Percentiles rank a stretch among this genome's conserved stretches.
Conservation (phyloP, 1,284 basidiomycete species). For the Pseudozyma sp. region DNA sequence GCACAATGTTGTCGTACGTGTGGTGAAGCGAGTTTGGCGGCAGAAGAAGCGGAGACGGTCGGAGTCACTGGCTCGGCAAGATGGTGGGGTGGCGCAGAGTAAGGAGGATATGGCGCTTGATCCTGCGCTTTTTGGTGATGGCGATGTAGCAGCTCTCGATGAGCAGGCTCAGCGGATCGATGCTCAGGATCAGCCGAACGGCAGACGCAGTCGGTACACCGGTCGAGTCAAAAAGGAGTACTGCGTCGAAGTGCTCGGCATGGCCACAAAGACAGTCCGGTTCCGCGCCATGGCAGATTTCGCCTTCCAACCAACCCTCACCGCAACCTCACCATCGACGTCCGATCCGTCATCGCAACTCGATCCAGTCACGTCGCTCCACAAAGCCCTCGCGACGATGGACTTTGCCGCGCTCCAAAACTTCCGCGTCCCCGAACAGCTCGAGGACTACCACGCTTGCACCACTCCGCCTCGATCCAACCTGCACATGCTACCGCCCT, state of each 20-base stretch:
- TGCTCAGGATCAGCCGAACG: neutral
- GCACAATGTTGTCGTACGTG: constrained; percentile 47
- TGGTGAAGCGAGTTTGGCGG: constrained; percentile 53
- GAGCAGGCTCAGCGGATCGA: neutral
- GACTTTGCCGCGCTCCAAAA: constrained; percentile 49
- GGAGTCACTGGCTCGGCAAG: neutral
- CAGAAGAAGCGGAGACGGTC: constrained; percentile 41
- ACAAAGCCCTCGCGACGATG: constrained; percentile 53
- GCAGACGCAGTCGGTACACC: constrained; percentile 18
- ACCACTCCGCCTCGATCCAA: constrained; percentile 28
- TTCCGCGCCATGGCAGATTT: constrained; percentile 75
- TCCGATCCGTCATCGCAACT: neutral
- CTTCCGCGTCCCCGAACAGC: constrained; percentile 42
- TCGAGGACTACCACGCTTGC: constrained; percentile 49
- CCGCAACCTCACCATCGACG: constrained; percentile 2
- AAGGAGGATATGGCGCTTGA: constrained; percentile 15
- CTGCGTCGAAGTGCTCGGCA: constrained; percentile 80
- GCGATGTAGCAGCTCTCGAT: neutral
- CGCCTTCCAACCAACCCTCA: constrained; percentile 53
- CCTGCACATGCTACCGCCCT: constrained; percentile 59
- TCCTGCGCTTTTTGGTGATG: constrained; percentile 21
- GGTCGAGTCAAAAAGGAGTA: constrained; percentile 73
- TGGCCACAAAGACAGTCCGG: constrained; percentile 82
- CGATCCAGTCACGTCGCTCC: constrained; percentile 48
- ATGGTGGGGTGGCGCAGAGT: neutral